Evolutionary conservation across 257 asterid species (phyloP).

Genomic region (Linderniella brevidens): DNA sequence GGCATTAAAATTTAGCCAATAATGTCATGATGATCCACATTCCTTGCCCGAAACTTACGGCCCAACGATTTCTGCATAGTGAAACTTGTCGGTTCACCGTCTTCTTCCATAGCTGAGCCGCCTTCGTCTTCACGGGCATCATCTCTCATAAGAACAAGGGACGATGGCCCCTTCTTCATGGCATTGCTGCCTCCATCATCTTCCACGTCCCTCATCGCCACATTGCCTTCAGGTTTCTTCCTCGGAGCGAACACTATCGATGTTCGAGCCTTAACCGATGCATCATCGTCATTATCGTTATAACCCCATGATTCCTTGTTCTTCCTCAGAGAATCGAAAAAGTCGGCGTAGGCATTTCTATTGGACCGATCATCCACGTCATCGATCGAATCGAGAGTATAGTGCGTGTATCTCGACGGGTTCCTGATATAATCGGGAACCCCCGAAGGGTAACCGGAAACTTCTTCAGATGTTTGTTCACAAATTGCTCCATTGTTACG

Average conservation of each 20-base stretch:
- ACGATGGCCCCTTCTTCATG: neutral
- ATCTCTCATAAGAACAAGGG: conserved; percentile 1
- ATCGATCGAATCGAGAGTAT: conserved; percentile 34
- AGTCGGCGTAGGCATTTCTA: conserved; percentile 37
- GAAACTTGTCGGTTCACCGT: conserved; percentile 19
- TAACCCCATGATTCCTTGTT: conserved; percentile 7
- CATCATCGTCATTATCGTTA: conserved; percentile 14
- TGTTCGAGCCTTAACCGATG: conserved; percentile 17
- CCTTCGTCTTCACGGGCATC: conserved; percentile 14
- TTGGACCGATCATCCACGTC: conserved; percentile 56
- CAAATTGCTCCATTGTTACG: conserved; percentile 14
- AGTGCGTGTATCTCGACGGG: conserved; percentile 67
- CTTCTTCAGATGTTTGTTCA: too few relatives aligned
- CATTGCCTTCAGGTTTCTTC: conserved; percentile 19
- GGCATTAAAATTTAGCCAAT: neutral
- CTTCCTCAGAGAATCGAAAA: conserved; percentile 28
- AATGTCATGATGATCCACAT: neutral
- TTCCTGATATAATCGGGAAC: conserved; percentile 61
- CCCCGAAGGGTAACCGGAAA: neutral
- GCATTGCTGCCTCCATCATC: conserved; percentile 18
- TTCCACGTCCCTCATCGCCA: conserved; percentile 13
- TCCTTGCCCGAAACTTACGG: conserved; percentile 5
- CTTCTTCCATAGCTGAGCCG: conserved; percentile 56
- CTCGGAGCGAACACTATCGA: conserved; percentile 40
- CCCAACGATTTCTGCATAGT: conserved; percentile 13